Percentiles rank a stretch among this genome's conserved stretches.
Conservation (phyloP, 768 basidiomycete species). For the Podaxis sp. region DNA sequence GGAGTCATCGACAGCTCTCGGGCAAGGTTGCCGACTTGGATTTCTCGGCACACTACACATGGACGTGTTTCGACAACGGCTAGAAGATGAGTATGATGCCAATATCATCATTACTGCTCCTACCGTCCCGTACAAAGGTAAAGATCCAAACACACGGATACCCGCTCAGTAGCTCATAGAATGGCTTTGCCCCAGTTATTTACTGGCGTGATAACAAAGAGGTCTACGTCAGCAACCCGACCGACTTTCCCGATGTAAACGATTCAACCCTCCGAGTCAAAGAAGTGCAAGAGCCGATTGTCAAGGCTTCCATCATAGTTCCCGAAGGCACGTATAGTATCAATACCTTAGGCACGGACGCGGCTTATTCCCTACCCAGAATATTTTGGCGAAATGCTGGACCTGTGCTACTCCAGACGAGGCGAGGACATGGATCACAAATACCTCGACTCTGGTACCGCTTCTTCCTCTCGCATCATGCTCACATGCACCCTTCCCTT, state of each 20-base stretch:
- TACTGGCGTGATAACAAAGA: slow-evolving; percentile 55
- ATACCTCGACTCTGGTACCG: slow-evolving; percentile 68
- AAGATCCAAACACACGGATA: slow-evolving; percentile 13
- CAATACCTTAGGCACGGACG: not conserved
- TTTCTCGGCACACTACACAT: slow-evolving; percentile 96
- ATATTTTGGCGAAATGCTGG: slow-evolving; percentile 96
- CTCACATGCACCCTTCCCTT: slow-evolving; percentile 84
- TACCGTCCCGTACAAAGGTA: slow-evolving; percentile 91
- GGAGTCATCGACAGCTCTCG: slow-evolving; percentile 91
- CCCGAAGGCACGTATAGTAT: slow-evolving; percentile 70
- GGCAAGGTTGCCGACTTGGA: slow-evolving; percentile 92
- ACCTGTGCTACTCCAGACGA: slow-evolving; percentile 83
- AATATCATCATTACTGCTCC: slow-evolving; percentile 95
- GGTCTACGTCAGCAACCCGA: slow-evolving; percentile 83
- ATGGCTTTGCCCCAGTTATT: slow-evolving; percentile 51
- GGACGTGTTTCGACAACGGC: slow-evolving; percentile 92
- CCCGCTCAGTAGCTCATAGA: not conserved
- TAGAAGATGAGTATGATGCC: slow-evolving; percentile 96
- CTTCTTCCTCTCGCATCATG: slow-evolving; percentile 65
- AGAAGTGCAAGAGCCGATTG: slow-evolving; percentile 88
- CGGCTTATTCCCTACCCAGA: slow-evolving; percentile 42
- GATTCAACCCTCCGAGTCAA: slow-evolving; percentile 62
- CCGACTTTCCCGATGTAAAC: slow-evolving; percentile 86
- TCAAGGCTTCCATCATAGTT: slow-evolving; percentile 91
- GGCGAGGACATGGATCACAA: slow-evolving; percentile 82